Conservation (phyloP, 371 early-diverging fungal species). For the Pancytospora epiphaga region DNA sequence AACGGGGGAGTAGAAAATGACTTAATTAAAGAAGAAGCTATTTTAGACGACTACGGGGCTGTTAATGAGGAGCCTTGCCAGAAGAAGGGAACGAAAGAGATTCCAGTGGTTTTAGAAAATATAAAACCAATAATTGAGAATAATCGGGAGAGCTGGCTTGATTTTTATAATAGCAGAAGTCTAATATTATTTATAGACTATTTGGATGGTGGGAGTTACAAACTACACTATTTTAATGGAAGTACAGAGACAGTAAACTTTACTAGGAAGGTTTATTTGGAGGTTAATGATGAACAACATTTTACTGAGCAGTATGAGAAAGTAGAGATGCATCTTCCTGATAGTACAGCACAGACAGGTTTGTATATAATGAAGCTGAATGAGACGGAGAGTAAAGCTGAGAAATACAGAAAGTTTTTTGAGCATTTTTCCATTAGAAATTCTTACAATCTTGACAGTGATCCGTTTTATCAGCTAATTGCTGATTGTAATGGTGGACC, state of each 20-base stretch:
- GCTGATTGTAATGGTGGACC: not conserved
- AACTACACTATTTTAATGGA: not conserved
- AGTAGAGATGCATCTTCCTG: constrained; percentile 1
- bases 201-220: not conserved
- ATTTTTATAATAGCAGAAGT: not conserved
- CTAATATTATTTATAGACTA: not conserved
- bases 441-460: constrained; percentile 22
- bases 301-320: constrained; percentile 21
- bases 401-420: constrained; percentile 26
- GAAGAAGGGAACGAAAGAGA: too few species aligned
- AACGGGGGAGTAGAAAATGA: not conserved
- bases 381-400: not conserved
- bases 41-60: not conserved
- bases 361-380: constrained; percentile 1
- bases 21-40: not conserved
- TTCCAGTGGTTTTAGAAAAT: too few species aligned
- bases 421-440: constrained; percentile 37
- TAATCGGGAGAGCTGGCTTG: not conserved
- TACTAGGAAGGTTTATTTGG: constrained; percentile 12
- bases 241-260: constrained; percentile 2
- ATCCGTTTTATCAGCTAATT: not conserved
- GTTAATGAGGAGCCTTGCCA: too few species aligned
- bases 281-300: constrained; percentile 9
- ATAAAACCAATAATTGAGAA: not conserved
- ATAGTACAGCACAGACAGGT: not conserved